These are phyloP conservation scores for Ajuga reptans DNA, from an alignment of 305 asterid genomes.

Conservation along the genomic window DNA sequence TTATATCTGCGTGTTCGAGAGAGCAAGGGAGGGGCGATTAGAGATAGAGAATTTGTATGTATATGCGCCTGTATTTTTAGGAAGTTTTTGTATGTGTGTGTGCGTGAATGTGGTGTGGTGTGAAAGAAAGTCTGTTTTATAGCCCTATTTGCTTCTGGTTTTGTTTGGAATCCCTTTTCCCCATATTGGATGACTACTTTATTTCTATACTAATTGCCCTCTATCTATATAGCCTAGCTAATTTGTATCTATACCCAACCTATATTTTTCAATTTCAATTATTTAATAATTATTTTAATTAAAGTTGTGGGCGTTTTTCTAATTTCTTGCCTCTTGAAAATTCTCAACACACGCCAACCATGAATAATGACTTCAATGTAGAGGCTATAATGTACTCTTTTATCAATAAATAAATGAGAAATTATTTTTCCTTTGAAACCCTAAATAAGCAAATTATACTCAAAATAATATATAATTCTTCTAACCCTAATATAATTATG, in stretches of 20 bases:
- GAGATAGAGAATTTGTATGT: conserved; percentile 31
- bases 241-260: conserved; percentile 4
- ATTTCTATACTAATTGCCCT: background rate
- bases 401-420: too few species aligned
- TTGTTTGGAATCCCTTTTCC: background rate
- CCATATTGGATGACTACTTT: background rate
- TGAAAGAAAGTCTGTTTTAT: conserved; percentile 8
- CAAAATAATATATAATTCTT: too few species aligned
- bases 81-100: conserved; percentile 27
- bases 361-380: too few species aligned
- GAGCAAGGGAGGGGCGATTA: conserved; percentile 19
- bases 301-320: too few species aligned
- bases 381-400: too few species aligned
- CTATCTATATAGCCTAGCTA: background rate
- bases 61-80: conserved; percentile 32
- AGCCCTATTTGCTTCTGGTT: conserved; percentile 6
- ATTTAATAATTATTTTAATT: too few species aligned
- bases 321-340: too few species aligned
- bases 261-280: too few species aligned
- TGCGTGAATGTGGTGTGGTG: conserved; percentile 19
- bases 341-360: too few species aligned
- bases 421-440: too few species aligned
- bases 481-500: too few species aligned
- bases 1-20: conserved; percentile 17
- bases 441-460: too few species aligned